A percentile compares a stretch with the other conserved stretches of the same genome.
These are phyloP conservation scores for Pestalotiopsis sp. DNA, from an alignment of 2,329 filamentous ascomycete genomes.

Conservation along the genomic window DNA sequence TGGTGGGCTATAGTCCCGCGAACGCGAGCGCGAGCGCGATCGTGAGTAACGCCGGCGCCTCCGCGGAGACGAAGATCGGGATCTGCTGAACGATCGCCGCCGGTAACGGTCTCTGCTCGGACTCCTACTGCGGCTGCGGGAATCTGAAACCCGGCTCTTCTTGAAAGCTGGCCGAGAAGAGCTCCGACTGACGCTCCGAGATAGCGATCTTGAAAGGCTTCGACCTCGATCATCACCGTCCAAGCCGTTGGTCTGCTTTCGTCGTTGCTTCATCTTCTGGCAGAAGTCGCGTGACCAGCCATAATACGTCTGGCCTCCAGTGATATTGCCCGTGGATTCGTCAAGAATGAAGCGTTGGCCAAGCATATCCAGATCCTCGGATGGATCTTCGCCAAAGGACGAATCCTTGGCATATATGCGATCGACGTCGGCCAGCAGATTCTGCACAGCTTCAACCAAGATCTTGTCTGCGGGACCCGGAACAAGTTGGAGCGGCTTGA, in stretches of 20 bases:
- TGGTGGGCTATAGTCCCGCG: slow-evolving; percentile 10
- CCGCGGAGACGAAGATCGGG: slow-evolving; percentile 30
- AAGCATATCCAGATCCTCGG: slow-evolving; percentile 72
- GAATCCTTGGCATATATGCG: slow-evolving; percentile 63
- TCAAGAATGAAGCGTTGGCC: slow-evolving; percentile 70
- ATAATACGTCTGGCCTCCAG: slow-evolving; percentile 77
- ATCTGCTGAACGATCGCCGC: slow-evolving; percentile 31
- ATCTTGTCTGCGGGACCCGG: slow-evolving; percentile 68
- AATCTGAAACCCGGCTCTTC: slow-evolving; percentile 40
- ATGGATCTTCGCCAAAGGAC: slow-evolving; percentile 44
- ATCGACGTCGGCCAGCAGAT: slow-evolving; percentile 70
- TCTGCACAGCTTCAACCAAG: slow-evolving; percentile 70
- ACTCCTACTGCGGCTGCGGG: slow-evolving; percentile 35
- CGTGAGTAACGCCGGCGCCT: slow-evolving; percentile 21
- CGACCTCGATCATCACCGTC: slow-evolving; percentile 27
- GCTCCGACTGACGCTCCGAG: slow-evolving; percentile 37
- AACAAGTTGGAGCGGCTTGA: slow-evolving; percentile 72
- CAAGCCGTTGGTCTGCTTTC: slow-evolving; percentile 32
- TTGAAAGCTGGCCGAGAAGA: slow-evolving; percentile 41
- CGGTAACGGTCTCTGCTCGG: slow-evolving; percentile 25
- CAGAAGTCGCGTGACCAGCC: slow-evolving; percentile 85
- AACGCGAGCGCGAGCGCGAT: slow-evolving; percentile 22
- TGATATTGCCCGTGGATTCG: slow-evolving; percentile 65
- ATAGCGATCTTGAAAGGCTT: slow-evolving; percentile 35
- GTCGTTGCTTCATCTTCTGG: slow-evolving; percentile 72